These are phyloP conservation scores for Saccharomycopsis synnaedendra DNA, from an alignment of 805 yeast species.

Conservation along the genomic window DNA sequence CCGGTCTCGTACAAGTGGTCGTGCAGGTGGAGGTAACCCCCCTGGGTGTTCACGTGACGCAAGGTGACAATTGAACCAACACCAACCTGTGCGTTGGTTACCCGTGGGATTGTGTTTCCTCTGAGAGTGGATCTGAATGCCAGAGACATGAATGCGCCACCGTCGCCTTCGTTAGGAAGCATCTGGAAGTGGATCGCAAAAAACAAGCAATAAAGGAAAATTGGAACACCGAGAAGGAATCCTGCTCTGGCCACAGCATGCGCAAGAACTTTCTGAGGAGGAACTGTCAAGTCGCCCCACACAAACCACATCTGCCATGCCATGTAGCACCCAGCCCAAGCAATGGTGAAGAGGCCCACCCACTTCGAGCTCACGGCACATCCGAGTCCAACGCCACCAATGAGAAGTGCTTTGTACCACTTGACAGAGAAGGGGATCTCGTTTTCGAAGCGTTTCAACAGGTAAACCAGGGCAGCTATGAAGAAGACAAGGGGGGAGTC, in stretches of 20 bases:
- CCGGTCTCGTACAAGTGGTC: slow-evolving; percentile 61
- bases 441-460: slow-evolving; percentile 54
- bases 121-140: slow-evolving; percentile 56
- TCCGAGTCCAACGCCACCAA: slow-evolving; percentile 64
- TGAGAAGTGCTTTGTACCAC: slow-evolving; percentile 49
- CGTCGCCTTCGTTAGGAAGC: slow-evolving; percentile 54
- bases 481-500: slow-evolving; percentile 72
- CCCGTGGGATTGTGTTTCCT: slow-evolving; percentile 48
- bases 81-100: slow-evolving; percentile 58
- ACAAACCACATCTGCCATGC: slow-evolving; percentile 56
- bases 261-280: slow-evolving; percentile 30
- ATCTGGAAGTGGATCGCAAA: slow-evolving; percentile 55
- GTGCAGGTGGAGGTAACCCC: slow-evolving; percentile 82
- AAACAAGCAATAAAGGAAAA: slow-evolving; percentile 40
- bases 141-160: slow-evolving; percentile 58
- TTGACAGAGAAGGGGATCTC: slow-evolving; percentile 45
- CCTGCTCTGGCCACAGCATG: slow-evolving; percentile 42
- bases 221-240: slow-evolving; percentile 48
- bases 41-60: slow-evolving; percentile 60
- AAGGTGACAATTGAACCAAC: slow-evolving; percentile 56
- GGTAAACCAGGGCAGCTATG: slow-evolving; percentile 59
- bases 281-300: slow-evolving; percentile 55
- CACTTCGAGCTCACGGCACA: slow-evolving; percentile 67
- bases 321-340: slow-evolving; percentile 63
- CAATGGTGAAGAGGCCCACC: slow-evolving; percentile 66